phyloP scores from a whole-genome alignment of 371 early-diverging fungal genomes.

The Mucor plumbeus region DNA sequence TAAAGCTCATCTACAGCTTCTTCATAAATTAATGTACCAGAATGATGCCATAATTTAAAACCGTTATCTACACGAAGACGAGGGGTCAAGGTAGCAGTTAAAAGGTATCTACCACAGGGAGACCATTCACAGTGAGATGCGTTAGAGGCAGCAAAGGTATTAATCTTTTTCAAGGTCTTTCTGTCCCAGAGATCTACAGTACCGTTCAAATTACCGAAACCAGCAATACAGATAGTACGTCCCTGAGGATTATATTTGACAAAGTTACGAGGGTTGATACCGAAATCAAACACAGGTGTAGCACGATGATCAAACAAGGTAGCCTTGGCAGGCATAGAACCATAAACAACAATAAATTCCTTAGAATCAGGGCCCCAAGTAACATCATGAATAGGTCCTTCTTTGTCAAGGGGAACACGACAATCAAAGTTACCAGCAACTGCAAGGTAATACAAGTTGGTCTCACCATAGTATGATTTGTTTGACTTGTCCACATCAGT shows the following conservation, averaged over 20 bases:
- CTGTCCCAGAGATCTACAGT: conserved; percentile 94
- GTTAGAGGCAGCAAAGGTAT: conserved; percentile 81
- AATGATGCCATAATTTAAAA: conserved; percentile 93
- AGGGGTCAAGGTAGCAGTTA: conserved; percentile 92
- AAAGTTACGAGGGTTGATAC: conserved; percentile 85
- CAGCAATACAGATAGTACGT: conserved; percentile 83
- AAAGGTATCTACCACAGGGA: conserved; percentile 89
- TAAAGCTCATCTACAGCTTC: conserved; percentile 84
- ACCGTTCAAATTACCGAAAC: conserved; percentile 96
- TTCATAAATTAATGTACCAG: conserved; percentile 84
- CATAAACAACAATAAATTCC: conserved; percentile 96
- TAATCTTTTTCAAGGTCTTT: conserved; percentile 78
- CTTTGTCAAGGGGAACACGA: conserved; percentile 84
- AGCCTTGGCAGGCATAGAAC: conserved; percentile 92
- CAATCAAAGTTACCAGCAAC: conserved; percentile 94
- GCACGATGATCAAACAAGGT: conserved; percentile 93
- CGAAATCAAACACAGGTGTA: conserved; percentile 83
- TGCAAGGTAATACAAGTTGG: conserved; percentile 88
- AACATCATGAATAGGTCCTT: conserved; percentile 96
- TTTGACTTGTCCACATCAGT: conserved; percentile 96
- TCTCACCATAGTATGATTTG: conserved; percentile 96
- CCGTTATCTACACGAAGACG: conserved; percentile 98
- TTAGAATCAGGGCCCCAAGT: conserved; percentile 93
- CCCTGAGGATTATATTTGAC: conserved; percentile 92
- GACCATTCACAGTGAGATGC: conserved; percentile 89